Conservation (phyloP, 2,329 filamentous ascomycete genomes). For the Aspergillus awamori region DNA sequence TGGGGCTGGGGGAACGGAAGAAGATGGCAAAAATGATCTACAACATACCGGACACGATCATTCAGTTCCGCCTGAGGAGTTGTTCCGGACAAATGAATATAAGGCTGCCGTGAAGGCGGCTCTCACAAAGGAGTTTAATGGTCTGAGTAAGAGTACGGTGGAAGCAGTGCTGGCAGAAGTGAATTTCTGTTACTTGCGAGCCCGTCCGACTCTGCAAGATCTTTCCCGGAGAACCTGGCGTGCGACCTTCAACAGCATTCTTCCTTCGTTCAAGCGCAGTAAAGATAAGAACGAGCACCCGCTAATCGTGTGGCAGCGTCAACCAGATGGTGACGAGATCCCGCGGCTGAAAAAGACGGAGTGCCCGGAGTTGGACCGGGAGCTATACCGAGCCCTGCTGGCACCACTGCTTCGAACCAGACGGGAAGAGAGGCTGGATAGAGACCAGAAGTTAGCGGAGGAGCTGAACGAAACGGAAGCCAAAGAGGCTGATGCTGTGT, state of each 20-base stretch:
- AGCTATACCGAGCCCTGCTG: constrained; percentile 43
- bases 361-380: constrained; percentile 47
- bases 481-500: constrained; percentile 43
- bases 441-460: constrained; percentile 44
- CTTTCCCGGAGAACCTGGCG: constrained; percentile 50
- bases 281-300: constrained; percentile 45
- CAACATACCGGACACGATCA: constrained; percentile 17
- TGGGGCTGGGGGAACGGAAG: constrained; percentile 15
- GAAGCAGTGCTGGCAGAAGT: constrained; percentile 52
- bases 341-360: constrained; percentile 47
- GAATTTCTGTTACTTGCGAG: constrained; percentile 50
- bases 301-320: constrained; percentile 43
- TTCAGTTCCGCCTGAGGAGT: constrained; percentile 44
- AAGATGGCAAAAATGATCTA: background rate
- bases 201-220: constrained; percentile 47
- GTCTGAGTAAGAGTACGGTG: constrained; percentile 47
- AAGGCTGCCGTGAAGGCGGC: constrained; percentile 43
- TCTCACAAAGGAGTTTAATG: constrained; percentile 49
- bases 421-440: constrained; percentile 40
- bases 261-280: constrained; percentile 47
- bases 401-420: constrained; percentile 40
- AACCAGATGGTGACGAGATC: constrained; percentile 32
- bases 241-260: constrained; percentile 46
- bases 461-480: constrained; percentile 50
- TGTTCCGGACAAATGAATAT: constrained; percentile 49